Conservation (phyloP, 305 asterid genomes). For the Lippia alba region DNA sequence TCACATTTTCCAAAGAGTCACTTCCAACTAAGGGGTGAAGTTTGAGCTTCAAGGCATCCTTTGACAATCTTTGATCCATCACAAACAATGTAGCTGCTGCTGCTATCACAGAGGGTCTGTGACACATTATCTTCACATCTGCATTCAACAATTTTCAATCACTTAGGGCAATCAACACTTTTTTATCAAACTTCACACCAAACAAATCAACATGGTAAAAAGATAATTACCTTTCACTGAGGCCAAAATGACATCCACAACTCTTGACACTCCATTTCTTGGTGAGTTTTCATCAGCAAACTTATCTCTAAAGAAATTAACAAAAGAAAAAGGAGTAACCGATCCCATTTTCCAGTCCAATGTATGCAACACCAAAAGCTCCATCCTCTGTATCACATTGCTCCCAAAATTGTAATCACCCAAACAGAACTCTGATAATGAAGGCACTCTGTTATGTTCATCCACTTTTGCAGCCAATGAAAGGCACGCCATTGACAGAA, state of each 20-base stretch:
- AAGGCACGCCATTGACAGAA: constrained; percentile 62
- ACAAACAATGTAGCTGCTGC: constrained; percentile 75
- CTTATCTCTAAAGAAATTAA: constrained; percentile 48
- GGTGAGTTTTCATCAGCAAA: constrained; percentile 28
- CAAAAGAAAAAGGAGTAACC: constrained; percentile 60
- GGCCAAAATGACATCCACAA: constrained; percentile 36
- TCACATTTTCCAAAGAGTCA: constrained; percentile 48
- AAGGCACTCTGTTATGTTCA: constrained; percentile 45
- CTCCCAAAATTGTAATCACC: constrained; percentile 49
- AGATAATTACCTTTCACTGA: constrained; percentile 43
- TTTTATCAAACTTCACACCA: too few species aligned
- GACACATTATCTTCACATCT: constrained; percentile 54
- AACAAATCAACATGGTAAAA: not conserved
- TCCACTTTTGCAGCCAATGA: constrained; percentile 79
- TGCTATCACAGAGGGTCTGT: constrained; percentile 63
- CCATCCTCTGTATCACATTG: constrained; percentile 55
- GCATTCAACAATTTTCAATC: constrained; percentile 27
- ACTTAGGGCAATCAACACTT: not conserved
- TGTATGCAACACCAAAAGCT: constrained; percentile 55
- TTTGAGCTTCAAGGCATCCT: constrained; percentile 45
- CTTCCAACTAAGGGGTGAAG: constrained; percentile 40
- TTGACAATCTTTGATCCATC: constrained; percentile 48
- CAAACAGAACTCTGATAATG: constrained; percentile 47
- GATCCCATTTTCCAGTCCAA: constrained; percentile 67
- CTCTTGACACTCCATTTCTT: constrained; percentile 32